These are phyloP conservation scores for Eremochloa ophiuroides DNA, from an alignment of 176 grass and related monocot genomes.

Conservation along the genomic window DNA sequence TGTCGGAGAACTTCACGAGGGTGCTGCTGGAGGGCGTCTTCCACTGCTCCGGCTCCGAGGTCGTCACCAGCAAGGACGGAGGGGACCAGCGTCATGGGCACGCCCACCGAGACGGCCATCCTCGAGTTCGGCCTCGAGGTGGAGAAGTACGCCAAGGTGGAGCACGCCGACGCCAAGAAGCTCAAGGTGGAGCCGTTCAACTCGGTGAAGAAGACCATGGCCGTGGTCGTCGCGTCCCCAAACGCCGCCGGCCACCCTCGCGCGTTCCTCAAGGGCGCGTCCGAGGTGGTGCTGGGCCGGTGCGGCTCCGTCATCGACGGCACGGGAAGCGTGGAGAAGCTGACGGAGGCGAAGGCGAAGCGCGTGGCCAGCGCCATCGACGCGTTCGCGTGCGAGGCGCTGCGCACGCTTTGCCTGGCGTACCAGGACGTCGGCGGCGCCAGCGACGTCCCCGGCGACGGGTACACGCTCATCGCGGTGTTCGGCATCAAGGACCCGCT, in stretches of 20 bases:
- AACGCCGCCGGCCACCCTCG: slow-evolving; percentile 34
- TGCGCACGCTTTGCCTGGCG: slow-evolving; percentile 92
- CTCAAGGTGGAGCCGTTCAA: slow-evolving; percentile 92
- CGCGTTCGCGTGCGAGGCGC: slow-evolving; percentile 71
- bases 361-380: slow-evolving; percentile 59
- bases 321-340: slow-evolving; percentile 36
- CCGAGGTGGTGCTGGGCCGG: slow-evolving; percentile 72
- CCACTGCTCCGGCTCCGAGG: slow-evolving; percentile 79
- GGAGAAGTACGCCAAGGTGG: slow-evolving; percentile 37
- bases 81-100: slow-evolving; percentile 68
- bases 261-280: slow-evolving; percentile 80
- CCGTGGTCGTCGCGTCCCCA: slow-evolving; percentile 55
- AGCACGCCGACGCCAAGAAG: slow-evolving; percentile 39
- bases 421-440: slow-evolving; percentile 62
- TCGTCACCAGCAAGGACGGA: slow-evolving; percentile 67
- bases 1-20: slow-evolving; percentile 51
- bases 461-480: slow-evolving; percentile 79
- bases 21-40: slow-evolving; percentile 72
- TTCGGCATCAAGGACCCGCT: slow-evolving; percentile 97
- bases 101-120: slow-evolving; percentile 88
- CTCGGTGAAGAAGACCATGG: slow-evolving; percentile 95
- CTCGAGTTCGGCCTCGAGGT: slow-evolving; percentile 82
- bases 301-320: slow-evolving; percentile 56
- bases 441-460: slow-evolving; percentile 52
- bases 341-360: slow-evolving; percentile 43